Evolutionary conservation across 495 filamentous ascomycete species (phyloP), one percentile per base, ranked within the genome.

Genomic region (Hamigera avellanea): DNA sequence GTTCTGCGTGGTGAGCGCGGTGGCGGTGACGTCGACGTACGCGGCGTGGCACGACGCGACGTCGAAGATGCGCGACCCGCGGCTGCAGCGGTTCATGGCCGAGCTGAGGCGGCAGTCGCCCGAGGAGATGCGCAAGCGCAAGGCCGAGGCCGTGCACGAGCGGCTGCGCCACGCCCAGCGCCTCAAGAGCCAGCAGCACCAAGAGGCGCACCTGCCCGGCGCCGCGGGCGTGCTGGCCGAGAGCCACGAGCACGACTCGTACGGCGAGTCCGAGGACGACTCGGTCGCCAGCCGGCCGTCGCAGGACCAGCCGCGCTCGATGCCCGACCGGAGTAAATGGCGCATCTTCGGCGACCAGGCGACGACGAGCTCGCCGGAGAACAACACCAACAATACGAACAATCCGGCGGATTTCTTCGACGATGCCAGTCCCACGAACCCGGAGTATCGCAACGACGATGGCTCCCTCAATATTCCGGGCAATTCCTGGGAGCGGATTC

Each of bases 401-500:
- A 32, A 32, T 28, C 32, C 38, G 25, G 25, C 41, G 1, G 44
- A 54, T 45, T 57, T 58, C 48, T 56, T 66, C 37, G 45, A 51
- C n/a, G 59, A 65, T 14, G 59, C 61, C 1, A 66, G 61, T 33
- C 61, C 64, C 15, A 57, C 54, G 0, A 61, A 58, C 6, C 42
- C 50, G 2, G 64, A 63, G 26, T 57, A 64, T 39, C 42, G 55
- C 8, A 30, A 36, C 18, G 43, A 43, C 16, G 35, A 36, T n/a
- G 29, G 48, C 19, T 26, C 14, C n/a, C 33, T 16, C 43, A 39
- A 6, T 33, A 37, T 13, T 7, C 44, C 14, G 4, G 54, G 57
- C 14, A 57, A 57, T 47, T 54, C 52, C n/a, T 67, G 64, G 64
- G 64, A 61, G 1, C 58, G 57, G n/a, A 48, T 67, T 14, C 40